Conservation (phyloP, 176 grass and related monocot species). For the Elaeis guineensis region DNA sequence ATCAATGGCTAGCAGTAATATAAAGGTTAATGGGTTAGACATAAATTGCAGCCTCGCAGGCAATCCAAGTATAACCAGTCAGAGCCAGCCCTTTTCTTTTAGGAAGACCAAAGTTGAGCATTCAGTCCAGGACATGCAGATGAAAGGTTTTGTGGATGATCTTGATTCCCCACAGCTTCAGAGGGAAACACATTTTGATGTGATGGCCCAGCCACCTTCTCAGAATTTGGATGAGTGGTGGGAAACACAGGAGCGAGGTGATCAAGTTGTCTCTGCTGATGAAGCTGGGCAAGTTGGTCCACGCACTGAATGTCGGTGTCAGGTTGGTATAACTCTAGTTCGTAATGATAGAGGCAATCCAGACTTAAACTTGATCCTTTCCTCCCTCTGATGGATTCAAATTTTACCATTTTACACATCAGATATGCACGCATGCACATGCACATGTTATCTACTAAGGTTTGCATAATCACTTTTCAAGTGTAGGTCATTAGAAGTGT, state of each 20-base stretch:
- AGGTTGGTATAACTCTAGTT: conserved; percentile 44
- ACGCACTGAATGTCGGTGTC: conserved; percentile 66
- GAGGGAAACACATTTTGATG: conserved; percentile 37
- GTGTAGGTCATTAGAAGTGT: conserved; percentile 89
- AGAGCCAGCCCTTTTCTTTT: conserved; percentile 58
- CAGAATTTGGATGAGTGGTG: conserved; percentile 77
- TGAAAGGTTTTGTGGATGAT: conserved; percentile 91
- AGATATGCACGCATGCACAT: no score
- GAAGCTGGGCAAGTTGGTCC: conserved; percentile 85
- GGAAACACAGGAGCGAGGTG: conserved; percentile 81
- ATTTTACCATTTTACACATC: no score
- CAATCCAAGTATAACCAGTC: conserved; percentile 39
- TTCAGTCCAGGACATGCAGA: conserved; percentile 74
- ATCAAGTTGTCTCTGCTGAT: conserved; percentile 65
- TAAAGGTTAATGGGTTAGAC: conserved; percentile 34
- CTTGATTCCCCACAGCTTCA: conserved; percentile 32
- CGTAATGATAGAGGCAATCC: no score
- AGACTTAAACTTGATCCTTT: no score
- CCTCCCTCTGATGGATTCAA: no score
- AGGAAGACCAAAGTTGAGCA: conserved; percentile 67
- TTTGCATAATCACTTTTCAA: not conserved
- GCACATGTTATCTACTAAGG: no score
- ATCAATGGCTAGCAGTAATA: conserved; percentile 37
- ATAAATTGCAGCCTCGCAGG: conserved; percentile 28
- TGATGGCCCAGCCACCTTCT: conserved; percentile 24